Evolutionary conservation across 2,329 filamentous ascomycete genomes (phyloP).

Genomic region (Venturia effusa): DNA sequence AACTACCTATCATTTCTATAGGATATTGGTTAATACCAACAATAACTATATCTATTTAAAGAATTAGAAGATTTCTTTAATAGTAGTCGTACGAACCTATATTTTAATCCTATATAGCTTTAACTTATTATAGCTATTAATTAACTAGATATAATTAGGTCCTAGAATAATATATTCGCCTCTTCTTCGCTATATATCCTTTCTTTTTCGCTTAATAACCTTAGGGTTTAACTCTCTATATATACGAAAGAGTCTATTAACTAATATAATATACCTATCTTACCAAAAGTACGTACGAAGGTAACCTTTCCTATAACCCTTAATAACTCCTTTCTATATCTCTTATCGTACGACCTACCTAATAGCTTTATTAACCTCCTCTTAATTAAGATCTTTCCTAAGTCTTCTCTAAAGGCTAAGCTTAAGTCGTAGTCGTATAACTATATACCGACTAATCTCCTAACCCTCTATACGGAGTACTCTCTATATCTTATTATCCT

Average conservation of each 20-base stretch:
- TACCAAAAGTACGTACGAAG: background rate
- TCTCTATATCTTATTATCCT: background rate
- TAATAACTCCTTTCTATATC: background rate
- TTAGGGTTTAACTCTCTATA: background rate
- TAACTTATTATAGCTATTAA: background rate
- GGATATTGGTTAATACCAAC: too few species aligned
- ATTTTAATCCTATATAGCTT: background rate
- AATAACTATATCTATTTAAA: too few species aligned
- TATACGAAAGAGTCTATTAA: background rate
- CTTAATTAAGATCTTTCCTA: background rate
- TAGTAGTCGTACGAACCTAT: background rate
- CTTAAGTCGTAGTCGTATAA: background rate
- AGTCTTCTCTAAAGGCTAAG: background rate
- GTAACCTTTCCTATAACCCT: background rate
- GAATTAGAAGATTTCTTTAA: too few species aligned
- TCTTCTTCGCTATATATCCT: background rate
- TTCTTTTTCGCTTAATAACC: background rate
- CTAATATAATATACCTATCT: background rate
- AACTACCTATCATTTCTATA: too few species aligned
- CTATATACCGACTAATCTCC: background rate
- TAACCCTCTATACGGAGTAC: background rate
- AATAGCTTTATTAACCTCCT: background rate
- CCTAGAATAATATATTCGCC: background rate
- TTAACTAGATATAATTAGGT: background rate
- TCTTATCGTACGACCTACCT: background rate